Percentiles rank a stretch among this genome's conserved stretches.
Evolutionary conservation across 768 basidiomycete genomes (phyloP).

Genomic region (Lactarius evosmus): DNA sequence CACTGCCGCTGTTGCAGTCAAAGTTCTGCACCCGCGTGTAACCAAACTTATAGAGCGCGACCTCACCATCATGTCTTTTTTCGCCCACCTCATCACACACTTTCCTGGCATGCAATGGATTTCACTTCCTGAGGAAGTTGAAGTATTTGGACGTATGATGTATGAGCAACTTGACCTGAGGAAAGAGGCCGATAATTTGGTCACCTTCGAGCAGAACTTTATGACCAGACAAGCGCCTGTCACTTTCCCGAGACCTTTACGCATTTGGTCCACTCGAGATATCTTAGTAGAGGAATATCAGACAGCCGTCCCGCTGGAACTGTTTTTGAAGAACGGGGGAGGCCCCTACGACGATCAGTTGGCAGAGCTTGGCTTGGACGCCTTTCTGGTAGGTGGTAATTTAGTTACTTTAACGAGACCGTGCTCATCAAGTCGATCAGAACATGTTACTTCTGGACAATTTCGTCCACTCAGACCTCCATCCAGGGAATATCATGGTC

Average conservation of each 20-base stretch:
- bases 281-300: slow-evolving; percentile 91
- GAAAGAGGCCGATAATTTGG: slow-evolving; percentile 84
- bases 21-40: slow-evolving; percentile 89
- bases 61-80: slow-evolving; percentile 92
- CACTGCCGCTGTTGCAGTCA: slow-evolving; percentile 88
- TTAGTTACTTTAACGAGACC: background rate
- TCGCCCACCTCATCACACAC: slow-evolving; percentile 71
- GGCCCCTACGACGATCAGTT: slow-evolving; percentile 88
- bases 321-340: slow-evolving; percentile 84
- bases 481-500: slow-evolving; percentile 96
- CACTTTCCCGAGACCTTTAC: slow-evolving; percentile 85
- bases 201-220: slow-evolving; percentile 85
- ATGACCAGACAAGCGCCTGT: slow-evolving; percentile 73
- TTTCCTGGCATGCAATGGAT: slow-evolving; percentile 96
- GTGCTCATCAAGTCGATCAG: slow-evolving; percentile 40
- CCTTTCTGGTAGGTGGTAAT: slow-evolving; percentile 71
- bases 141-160: slow-evolving; percentile 97
- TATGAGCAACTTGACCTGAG: slow-evolving; percentile 87
- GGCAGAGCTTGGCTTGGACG: slow-evolving; percentile 90
- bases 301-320: slow-evolving; percentile 86
- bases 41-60: slow-evolving; percentile 81
- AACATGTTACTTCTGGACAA: slow-evolving; percentile 98
- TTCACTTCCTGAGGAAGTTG: slow-evolving; percentile 91
- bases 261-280: slow-evolving; percentile 74
- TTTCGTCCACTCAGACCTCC: slow-evolving; percentile 90